These are phyloP conservation scores for Daldinia decipiens DNA, from an alignment of 495 filamentous ascomycete genomes.

Conservation along the genomic window DNA sequence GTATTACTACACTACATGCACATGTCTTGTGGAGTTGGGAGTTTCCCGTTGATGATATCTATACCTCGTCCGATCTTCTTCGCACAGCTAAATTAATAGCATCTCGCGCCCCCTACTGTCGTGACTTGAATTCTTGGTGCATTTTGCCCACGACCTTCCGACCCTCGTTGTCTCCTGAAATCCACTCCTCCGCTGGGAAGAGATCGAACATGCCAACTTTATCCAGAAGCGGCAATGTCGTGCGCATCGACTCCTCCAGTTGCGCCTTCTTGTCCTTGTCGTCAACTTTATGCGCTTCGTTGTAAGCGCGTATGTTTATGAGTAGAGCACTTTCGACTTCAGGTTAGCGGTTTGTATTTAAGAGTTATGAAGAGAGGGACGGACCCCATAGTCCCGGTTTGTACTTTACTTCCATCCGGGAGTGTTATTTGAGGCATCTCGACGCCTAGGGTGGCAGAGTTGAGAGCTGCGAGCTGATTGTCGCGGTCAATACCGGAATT, in stretches of 20 bases:
- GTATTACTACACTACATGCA: slow-evolving; percentile 18
- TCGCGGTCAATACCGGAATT: slow-evolving; percentile 1
- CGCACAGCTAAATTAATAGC: background rate
- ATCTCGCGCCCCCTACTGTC: slow-evolving; percentile 6
- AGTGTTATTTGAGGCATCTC: slow-evolving; percentile 44
- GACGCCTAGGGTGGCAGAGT: slow-evolving; percentile 36
- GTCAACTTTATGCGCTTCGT: slow-evolving; percentile 33
- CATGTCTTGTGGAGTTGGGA: slow-evolving; percentile 39
- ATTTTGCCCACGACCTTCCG: slow-evolving; percentile 35
- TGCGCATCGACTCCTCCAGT: slow-evolving; percentile 33
- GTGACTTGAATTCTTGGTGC: slow-evolving; percentile 39
- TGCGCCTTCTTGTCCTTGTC: slow-evolving; percentile 26
- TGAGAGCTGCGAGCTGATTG: slow-evolving; percentile 34
- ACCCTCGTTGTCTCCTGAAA: slow-evolving; percentile 38
- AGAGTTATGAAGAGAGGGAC: background rate
- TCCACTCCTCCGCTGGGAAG: slow-evolving; percentile 44
- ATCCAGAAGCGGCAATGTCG: slow-evolving; percentile 37
- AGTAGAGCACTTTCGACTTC: slow-evolving; percentile 30
- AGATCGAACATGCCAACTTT: slow-evolving; percentile 44
- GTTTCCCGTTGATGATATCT: slow-evolving; percentile 31
- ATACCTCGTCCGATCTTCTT: slow-evolving; percentile 9
- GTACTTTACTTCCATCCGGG: slow-evolving; percentile 42
- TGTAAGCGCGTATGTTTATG: slow-evolving; percentile 45
- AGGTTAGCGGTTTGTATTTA: background rate
- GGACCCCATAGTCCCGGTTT: slow-evolving; percentile 46